A percentile compares a stretch with the other conserved stretches of the same genome.
Conservation (phyloP, 129 eudicot genomes). For the Pittosporum tobira region DNA sequence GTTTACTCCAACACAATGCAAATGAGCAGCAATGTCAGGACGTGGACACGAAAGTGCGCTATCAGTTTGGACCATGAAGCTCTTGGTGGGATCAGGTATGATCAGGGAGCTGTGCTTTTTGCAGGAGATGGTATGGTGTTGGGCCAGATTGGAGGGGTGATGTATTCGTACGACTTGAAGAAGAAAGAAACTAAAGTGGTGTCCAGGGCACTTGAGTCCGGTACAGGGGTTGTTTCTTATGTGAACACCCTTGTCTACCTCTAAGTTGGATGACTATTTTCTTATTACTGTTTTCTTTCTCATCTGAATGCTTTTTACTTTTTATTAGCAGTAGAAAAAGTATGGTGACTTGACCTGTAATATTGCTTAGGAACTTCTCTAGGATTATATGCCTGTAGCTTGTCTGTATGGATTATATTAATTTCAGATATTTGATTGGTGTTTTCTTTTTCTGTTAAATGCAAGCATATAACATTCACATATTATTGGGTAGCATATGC, state of each 20-base stretch:
- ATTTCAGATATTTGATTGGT: too few species aligned
- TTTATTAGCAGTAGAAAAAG: too few species aligned
- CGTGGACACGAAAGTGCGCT: constrained; percentile 22
- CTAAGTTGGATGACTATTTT: not conserved
- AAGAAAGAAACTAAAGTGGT: constrained; percentile 21
- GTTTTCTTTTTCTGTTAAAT: too few species aligned
- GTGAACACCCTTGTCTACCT: constrained; percentile 43
- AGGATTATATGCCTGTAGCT: not conserved
- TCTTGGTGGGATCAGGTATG: not conserved
- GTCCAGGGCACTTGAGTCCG: not conserved
- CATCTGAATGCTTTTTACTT: not conserved
- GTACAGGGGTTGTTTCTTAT: constrained; percentile 25
- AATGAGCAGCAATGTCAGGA: constrained; percentile 23
- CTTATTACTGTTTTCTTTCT: not conserved
- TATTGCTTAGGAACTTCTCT: not conserved
- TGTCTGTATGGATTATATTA: too few species aligned
- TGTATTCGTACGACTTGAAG: constrained; percentile 25
- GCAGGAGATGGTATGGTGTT: constrained; percentile 25
- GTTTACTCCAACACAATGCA: constrained; percentile 45
- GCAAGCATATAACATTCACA: too few species aligned
- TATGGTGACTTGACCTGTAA: not conserved
- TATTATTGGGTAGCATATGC: too few species aligned
- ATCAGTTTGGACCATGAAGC: constrained; percentile 8
- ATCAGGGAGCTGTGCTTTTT: constrained; percentile 9
- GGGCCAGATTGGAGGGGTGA: constrained; percentile 1